Conservation (phyloP, 345 rosid species). For the Acer negundo region DNA sequence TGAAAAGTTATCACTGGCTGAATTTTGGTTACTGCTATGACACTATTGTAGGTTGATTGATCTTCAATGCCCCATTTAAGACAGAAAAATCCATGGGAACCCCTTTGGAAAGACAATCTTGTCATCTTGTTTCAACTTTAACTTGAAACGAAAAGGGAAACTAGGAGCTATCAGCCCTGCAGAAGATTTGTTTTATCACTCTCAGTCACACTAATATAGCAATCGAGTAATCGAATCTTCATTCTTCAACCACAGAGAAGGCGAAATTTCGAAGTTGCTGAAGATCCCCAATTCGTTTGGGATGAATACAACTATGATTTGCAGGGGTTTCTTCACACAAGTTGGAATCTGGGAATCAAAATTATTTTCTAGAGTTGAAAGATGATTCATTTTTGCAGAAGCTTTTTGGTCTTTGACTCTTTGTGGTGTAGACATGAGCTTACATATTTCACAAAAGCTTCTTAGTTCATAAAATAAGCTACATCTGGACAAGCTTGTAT, state of each 20-base stretch:
- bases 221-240: neutral
- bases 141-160: neutral
- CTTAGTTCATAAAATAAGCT: no score
- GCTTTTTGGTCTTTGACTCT: neutral
- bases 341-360: neutral
- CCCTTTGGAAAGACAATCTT: no score
- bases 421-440: no score
- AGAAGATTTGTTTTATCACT: no score
- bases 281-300: no score
- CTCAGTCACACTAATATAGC: no score
- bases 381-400: neutral
- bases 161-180: no score
- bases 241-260: no score
- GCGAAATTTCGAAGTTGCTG: neutral
- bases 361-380: neutral
- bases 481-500: neutral
- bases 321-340: neutral
- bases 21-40: neutral
- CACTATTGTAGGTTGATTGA: neutral
- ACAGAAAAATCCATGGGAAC: no score
- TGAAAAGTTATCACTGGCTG: neutral
- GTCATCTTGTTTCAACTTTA: neutral
- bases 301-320: no score
- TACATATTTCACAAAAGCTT: no score
- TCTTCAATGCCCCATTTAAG: neutral